Evolutionary conservation across 768 basidiomycete species (phyloP).

Genomic region (Macrolepiota fuliginosa): DNA sequence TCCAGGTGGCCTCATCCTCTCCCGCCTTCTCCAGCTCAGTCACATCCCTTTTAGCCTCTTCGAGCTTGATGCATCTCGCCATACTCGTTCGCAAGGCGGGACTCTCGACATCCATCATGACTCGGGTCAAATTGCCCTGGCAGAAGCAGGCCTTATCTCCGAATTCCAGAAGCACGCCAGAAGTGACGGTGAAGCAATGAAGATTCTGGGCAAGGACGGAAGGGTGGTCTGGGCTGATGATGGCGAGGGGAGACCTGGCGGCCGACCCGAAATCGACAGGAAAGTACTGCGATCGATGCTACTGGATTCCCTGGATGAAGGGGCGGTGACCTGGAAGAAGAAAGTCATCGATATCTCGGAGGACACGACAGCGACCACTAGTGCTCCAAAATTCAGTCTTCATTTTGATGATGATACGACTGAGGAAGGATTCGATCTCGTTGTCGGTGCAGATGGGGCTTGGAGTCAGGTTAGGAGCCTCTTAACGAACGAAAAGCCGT

Average conservation of each 20-base stretch:
- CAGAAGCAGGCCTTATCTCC: slow-evolving; percentile 22
- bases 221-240: slow-evolving; percentile 9
- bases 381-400: slow-evolving; percentile 13
- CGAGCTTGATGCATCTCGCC: slow-evolving; percentile 21
- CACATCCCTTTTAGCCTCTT: slow-evolving; percentile 17
- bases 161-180: slow-evolving; percentile 21
- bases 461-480: slow-evolving; percentile 35
- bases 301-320: slow-evolving; percentile 21
- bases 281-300: slow-evolving; percentile 23
- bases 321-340: slow-evolving; percentile 19
- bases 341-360: slow-evolving; percentile 16
- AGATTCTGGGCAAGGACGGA: slow-evolving; percentile 13
- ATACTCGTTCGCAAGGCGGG: slow-evolving; percentile 23
- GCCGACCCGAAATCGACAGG: slow-evolving; percentile 26
- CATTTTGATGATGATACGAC: slow-evolving; percentile 12
- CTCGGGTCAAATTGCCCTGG: slow-evolving; percentile 23
- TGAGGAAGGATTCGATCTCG: slow-evolving; percentile 19
- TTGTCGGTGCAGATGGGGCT: slow-evolving; percentile 30
- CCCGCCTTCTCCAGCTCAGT: slow-evolving; percentile 19
- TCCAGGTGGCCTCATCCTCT: slow-evolving; percentile 24
- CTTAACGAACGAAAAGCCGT: slow-evolving; percentile 25
- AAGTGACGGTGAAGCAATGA: slow-evolving; percentile 16
- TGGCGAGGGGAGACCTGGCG: slow-evolving; percentile 3
- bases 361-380: neutral
- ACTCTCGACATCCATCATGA: slow-evolving; percentile 25